Base-by-base conservation (phyloP, 306 rosid genomes). In the Acacia confusa region DNA sequence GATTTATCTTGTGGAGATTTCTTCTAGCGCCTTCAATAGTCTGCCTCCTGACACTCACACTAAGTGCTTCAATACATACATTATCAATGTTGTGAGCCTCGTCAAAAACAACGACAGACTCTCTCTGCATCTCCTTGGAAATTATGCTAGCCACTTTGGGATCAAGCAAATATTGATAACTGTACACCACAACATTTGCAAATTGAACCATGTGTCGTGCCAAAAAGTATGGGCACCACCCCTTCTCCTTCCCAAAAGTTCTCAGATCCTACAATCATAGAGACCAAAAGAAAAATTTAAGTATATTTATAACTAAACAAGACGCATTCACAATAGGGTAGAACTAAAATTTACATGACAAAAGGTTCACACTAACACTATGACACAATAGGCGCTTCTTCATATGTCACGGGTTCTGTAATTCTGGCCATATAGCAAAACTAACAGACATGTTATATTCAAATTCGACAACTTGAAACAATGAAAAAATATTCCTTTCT, bases 1-100 rank as follows among this genome's bases (percentile, higher is more conserved):
- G 95, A 57, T 87, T 85, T 97, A 95, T 95, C 89, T 84, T 91
- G 80, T 27, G 82, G 63, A 95, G 93, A 88, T 95, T 95, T 83
- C 97, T 88, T 78, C 93, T 91, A 45, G 99, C 97, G 36, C 99
- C 99, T 75, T 95, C 99, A 82, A 95, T 84, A 44, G 97, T 95
- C 88, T 95, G 97, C 87, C 95, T 93, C 87, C 97, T 93, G 84
- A 93, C 99, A 83, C 99, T 91, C 78, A 93, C 99, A 78, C 99
- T 95, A 58, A 95, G 97, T 1, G 99, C 99, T 88, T 95, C 97
- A 25, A 95, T 95, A 81, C 99, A 93, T 67, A 95, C 97, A 85
- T 95, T 95, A 82, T 95, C 97, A 0, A 95, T 93, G 84, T 93
- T 95, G 75, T 95, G 97, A 4, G 97, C 99, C 92, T 93, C 99